Base-by-base conservation (phyloP, 768 basidiomycete genomes). In the Panaeolus cyanescens region DNA sequence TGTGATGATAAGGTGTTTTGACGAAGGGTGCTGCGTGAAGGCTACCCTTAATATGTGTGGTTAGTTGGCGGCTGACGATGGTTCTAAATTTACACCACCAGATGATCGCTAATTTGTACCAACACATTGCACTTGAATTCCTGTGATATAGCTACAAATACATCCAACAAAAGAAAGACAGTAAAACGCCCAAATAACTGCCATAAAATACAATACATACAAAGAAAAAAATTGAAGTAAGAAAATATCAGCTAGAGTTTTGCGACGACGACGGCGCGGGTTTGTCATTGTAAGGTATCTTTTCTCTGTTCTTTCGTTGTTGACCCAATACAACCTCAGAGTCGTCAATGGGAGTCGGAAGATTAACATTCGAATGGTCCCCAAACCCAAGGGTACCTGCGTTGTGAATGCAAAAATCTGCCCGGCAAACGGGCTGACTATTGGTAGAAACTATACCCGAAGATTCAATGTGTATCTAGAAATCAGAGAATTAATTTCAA, bases 61-160 rank as follows among this genome's bases (percentile, higher is more conserved):
- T 55, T 22, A 22, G 25, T 12, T 32, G 59, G 66, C 32, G 68
- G 68, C 68, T 67, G 68, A 69, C 68, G 13, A 28, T 50, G 2
- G 25, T 50, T 50, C 45, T 50, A 50, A 28, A 28, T 50, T 50
- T 50, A 50, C 17, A 39, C 36, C 36, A n/a, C 36, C 36, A n/a
- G n/a, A 13, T 17, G 12, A n/a, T 37, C 12, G n/a, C n/a, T 42
- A 17, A 42, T 42, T 20, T n/a, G n/a, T n/a, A n/a, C n/a, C n/a
- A n/a, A n/a, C n/a, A n/a, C n/a, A n/a, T n/a, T n/a, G n/a, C n/a
- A n/a, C n/a, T n/a, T n/a, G n/a, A n/a, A n/a, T n/a, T n/a, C n/a
- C n/a, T n/a, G n/a, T n/a, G n/a, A n/a, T n/a, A n/a, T n/a, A n/a
- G n/a, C n/a, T n/a, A 34, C 6, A 34, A 34, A 34, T 34, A 34